phyloP scores from a whole-genome alignment of 345 rosid species.

The Hypericum androsaemum region DNA sequence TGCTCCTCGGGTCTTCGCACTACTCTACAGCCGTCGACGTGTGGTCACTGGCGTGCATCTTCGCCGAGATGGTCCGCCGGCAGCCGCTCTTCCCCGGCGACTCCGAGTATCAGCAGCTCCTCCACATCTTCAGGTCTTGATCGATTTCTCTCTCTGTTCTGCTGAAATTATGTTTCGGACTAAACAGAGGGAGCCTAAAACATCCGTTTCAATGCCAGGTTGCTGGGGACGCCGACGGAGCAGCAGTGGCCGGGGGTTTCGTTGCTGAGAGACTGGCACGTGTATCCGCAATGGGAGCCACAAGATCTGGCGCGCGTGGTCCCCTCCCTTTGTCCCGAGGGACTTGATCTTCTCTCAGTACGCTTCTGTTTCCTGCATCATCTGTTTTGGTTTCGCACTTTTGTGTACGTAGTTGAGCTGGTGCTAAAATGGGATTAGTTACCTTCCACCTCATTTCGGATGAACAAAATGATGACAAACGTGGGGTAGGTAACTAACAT shows the following conservation, averaged over 20 bases:
- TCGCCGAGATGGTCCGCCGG: constrained; percentile 85
- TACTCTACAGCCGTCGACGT: constrained; percentile 86
- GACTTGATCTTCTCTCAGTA: constrained; percentile 80
- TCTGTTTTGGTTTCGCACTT: background rate
- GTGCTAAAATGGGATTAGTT: no score
- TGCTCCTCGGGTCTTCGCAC: constrained; percentile 70
- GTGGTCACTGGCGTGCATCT: constrained; percentile 98
- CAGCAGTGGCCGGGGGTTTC: constrained; percentile 83
- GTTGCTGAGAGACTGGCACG: constrained; percentile 82
- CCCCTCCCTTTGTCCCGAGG: constrained; percentile 64
- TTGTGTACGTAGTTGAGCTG: no score
- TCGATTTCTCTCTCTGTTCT: background rate
- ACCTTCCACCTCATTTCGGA: no score
- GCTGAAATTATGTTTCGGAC: no score
- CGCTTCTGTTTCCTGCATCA: background rate
- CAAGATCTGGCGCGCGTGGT: constrained; percentile 61
- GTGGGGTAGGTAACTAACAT: no score
- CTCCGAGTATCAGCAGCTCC: constrained; percentile 90
- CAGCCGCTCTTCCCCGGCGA: constrained; percentile 93
- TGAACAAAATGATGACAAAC: no score
- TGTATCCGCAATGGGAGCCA: constrained; percentile 75
- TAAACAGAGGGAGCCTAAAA: no score
- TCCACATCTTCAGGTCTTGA: constrained; percentile 72
- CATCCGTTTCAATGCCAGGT: constrained; percentile 21
- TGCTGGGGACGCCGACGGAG: constrained; percentile 86